Base-by-base conservation (phyloP, 2,329 filamentous ascomycete genomes). In the Botrytis porri region DNA sequence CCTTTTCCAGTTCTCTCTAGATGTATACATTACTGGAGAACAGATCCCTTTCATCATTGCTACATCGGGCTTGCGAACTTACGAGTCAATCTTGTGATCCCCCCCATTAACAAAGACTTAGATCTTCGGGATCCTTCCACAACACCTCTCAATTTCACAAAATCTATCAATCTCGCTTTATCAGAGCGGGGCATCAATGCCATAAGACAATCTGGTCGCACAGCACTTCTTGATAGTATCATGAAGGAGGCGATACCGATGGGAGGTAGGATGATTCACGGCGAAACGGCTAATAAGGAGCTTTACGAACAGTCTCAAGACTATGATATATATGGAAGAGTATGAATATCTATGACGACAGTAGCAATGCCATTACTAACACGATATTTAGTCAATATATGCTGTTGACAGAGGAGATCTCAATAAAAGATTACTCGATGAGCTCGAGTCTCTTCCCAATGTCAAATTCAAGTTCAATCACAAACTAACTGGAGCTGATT, bases 111-210 rank as follows among this genome's bases (percentile, higher is more conserved):
- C 60, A 39, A 71, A 48, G 66, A 22, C 51, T 35, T 62, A 98
- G 96, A 99, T 84, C 90, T 98, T 66, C 90, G 96, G 59, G 90
- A 97, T 81, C 90, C 92, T 3, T 88, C 89, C 3, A 97, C 93
- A 0, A 90, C 90, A 43, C 95, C 95, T 4, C 86, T 98, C 75
- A 98, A 98, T 83, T 98, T 98, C 81, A 97, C 95, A 74, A 97
- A 94, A 82, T 98, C 96, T n/a, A 99, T 99, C 85, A 99, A 99
- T 80, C 84, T 99, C 72, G 95, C 96, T 35, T 86, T 99, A 0
- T 98, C 96, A 0, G 95, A 98, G 81, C 90, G 96, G 73, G 96
- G 96, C 45, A 95, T 98, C 81, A 93, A 96, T 81, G 93, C 95
- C 35, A 91, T 99, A 83, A 88, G 88, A 70, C 85, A 92, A 77